A percentile compares a stretch with the other conserved stretches of the same genome.
phyloP scores from a whole-genome alignment of 441 rosid genomes.

The Erysimum cheiri region DNA sequence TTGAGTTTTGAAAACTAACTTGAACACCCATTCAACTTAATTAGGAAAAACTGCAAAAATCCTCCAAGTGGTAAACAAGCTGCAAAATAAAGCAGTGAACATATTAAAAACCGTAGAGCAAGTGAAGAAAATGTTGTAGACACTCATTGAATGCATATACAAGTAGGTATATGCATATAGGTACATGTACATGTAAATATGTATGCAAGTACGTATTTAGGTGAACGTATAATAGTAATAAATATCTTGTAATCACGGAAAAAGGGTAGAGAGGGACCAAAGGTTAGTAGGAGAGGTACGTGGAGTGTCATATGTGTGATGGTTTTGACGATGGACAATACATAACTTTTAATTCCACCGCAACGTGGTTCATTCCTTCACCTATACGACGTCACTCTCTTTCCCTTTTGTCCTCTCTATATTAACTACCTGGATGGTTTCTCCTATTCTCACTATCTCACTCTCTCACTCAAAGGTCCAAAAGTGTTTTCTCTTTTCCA shows the following conservation, averaged over 20 bases:
- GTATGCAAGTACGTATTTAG: constrained; percentile 36
- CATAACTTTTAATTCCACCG: constrained; percentile 38
- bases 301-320: constrained; percentile 29
- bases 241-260: constrained; percentile 34
- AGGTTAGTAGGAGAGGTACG: constrained; percentile 41
- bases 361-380: constrained; percentile 43
- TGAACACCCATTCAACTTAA: too few relatives aligned
- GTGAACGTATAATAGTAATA: constrained; percentile 24
- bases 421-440: constrained; percentile 34
- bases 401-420: too few relatives aligned
- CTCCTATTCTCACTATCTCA: constrained; percentile 36
- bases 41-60: not conserved
- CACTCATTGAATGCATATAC: constrained; percentile 34
- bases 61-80: not conserved
- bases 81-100: too few relatives aligned
- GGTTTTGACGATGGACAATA: constrained; percentile 31
- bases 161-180: constrained; percentile 13
- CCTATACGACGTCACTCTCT: constrained; percentile 35
- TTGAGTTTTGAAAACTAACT: too few relatives aligned
- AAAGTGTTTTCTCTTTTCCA: constrained; percentile 33
- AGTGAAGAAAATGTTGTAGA: constrained; percentile 14
- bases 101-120: too few relatives aligned
- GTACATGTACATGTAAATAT: not conserved
- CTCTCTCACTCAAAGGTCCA: constrained; percentile 29
- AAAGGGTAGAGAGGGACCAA: constrained; percentile 32